phyloP scores from a whole-genome alignment of 352 stramenopile species.

The Globisporangium carolinianum region DNA sequence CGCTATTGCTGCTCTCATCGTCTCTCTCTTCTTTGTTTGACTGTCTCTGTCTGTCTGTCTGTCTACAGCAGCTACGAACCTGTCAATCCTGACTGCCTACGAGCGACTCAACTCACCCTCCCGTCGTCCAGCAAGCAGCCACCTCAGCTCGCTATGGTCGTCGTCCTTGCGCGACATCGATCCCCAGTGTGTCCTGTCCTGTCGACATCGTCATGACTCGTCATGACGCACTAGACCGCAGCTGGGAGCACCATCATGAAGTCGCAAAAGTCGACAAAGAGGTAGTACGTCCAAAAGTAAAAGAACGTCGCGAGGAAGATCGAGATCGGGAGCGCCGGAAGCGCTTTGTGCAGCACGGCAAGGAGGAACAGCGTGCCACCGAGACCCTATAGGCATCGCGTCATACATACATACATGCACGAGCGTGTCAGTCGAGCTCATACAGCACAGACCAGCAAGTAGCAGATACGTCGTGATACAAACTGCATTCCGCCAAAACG shows the following conservation, averaged over 20 bases:
- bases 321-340: conserved; percentile 95
- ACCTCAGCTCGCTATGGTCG: too few relatives aligned
- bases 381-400: conserved; percentile 56
- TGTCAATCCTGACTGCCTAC: too few relatives aligned
- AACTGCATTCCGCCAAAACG: too few relatives aligned
- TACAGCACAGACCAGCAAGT: not conserved
- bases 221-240: conserved; percentile 22
- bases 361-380: conserved; percentile 94
- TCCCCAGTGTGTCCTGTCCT: too few relatives aligned
- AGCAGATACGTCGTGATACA: too few relatives aligned
- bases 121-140: too few relatives aligned
- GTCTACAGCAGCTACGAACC: too few relatives aligned
- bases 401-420: not conserved
- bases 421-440: not conserved
- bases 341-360: conserved; percentile 88
- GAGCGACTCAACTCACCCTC: too few relatives aligned
- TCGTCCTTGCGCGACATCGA: too few relatives aligned
- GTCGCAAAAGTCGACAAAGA: conserved; percentile 79
- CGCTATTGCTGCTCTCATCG: too few relatives aligned
- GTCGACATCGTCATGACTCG: not conserved
- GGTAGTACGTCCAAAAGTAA: conserved; percentile 79
- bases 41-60: not conserved
- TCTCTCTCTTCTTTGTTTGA: not conserved
- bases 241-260: conserved; percentile 71
- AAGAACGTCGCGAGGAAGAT: conserved; percentile 81